Evolutionary conservation across 2,329 filamentous ascomycete species (phyloP), one percentile per base, ranked within the genome.

Genomic region (Talaromyces sp.): DNA sequence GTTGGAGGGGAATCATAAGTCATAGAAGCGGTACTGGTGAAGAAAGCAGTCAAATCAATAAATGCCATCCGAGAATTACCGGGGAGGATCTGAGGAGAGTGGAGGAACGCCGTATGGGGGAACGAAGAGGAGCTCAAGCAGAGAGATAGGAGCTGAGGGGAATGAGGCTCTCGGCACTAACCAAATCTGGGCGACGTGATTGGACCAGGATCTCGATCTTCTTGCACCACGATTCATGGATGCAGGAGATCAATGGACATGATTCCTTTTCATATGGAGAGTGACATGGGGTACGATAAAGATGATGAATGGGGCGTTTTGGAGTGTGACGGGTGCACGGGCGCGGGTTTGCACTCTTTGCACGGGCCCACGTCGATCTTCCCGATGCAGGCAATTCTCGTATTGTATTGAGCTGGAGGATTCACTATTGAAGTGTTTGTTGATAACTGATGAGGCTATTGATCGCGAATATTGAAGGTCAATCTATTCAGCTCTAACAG

Each of bases 311-410:
- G 32, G 43, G 43, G 43, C 43, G 36, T 39, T 46, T 46, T 46
- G 43, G 43, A 46, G 43, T 46, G 43, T 46, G 43, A 46, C 43
- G 43, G 43, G 36, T 24, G 36, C 36, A 49, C 36, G 46, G 46
- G 27, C 35, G 36, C 37, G 17, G 35, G 46, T 49, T 40, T 41
- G 35, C 36, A 40, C 24, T 33, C 24, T 49, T 49, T 49, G 46
- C 46, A 49, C 46, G 46, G 46, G 29, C 46, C 46, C 24, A 20
- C 46, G 46, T 40, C 37, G 35, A 41, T 49, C 33, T 9, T 47
- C n/a, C n/a, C n/a, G n/a, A n/a, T n/a, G n/a, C n/a, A n/a, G n/a
- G n/a, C n/a, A n/a, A n/a, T n/a, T n/a, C n/a, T n/a, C n/a, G n/a
- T n/a, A n/a, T n/a, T n/a, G n/a, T n/a, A n/a, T n/a, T n/a, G n/a